Evolutionary conservation across 768 basidiomycete genomes (phyloP).

Genomic region (Rubroboletus pulcherrimus): DNA sequence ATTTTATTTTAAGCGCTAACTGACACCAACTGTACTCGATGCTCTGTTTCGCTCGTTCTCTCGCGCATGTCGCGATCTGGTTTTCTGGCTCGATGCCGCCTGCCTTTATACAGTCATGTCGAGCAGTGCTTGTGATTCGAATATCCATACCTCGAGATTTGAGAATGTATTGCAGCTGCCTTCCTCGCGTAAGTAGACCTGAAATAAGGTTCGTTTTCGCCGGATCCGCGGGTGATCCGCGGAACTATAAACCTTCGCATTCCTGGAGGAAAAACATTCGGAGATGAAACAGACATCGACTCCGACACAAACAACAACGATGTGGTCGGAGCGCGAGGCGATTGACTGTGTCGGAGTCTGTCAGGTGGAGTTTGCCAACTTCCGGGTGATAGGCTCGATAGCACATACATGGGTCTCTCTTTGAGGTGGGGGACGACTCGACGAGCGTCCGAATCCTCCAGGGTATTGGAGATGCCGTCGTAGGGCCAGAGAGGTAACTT

Average conservation of each 20-base stretch:
- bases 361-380: neutral
- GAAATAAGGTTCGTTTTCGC: slow-evolving; percentile 9
- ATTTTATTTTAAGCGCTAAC: slow-evolving; percentile 33
- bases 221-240: slow-evolving; percentile 27
- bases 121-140: slow-evolving; percentile 5
- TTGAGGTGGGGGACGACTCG: neutral
- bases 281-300: slow-evolving; percentile 27
- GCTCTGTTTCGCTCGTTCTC: slow-evolving; percentile 4
- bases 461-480: neutral
- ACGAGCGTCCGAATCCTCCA: neutral
- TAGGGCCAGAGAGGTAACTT: too few relatives aligned
- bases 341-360: neutral
- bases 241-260: slow-evolving; percentile 21
- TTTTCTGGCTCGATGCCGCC: slow-evolving; percentile 4
- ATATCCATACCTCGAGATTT: neutral
- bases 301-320: slow-evolving; percentile 13
- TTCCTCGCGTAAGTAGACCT: slow-evolving; percentile 10
- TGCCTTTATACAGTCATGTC: slow-evolving; percentile 7
- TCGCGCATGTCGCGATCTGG: slow-evolving; percentile 2
- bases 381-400: too few relatives aligned
- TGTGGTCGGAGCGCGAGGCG: slow-evolving; percentile 1
- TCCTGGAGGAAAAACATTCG: slow-evolving; percentile 15
- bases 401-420: neutral
- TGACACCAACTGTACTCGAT: slow-evolving; percentile 17
- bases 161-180: neutral